Conservation (phyloP, 305 asterid species). For the Nicotiana rustica region DNA sequence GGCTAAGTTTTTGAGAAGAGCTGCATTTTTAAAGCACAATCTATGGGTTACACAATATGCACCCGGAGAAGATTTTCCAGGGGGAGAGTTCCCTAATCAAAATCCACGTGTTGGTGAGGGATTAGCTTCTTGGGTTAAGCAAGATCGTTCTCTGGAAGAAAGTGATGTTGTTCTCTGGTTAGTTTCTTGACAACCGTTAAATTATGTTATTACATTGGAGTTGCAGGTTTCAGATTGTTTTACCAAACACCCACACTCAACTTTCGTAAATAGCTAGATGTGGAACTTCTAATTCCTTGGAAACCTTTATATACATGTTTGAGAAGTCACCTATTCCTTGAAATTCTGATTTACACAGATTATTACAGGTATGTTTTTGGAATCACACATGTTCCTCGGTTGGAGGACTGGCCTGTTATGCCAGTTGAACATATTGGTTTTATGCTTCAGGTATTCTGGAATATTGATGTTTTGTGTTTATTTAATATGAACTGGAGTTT, state of each 20-base stretch:
- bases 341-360: conserved; percentile 28
- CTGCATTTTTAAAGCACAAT: conserved; percentile 91
- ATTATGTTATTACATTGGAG: neutral
- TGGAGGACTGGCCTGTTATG: conserved; percentile 99
- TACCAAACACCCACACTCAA: neutral
- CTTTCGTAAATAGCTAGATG: neutral
- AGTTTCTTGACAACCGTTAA: conserved; percentile 40
- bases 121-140: conserved; percentile 87
- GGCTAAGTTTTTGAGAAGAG: conserved; percentile 92
- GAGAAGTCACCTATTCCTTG: conserved; percentile 26
- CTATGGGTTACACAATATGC: conserved; percentile 95
- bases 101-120: conserved; percentile 99
- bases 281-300: conserved; percentile 24
- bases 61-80: conserved; percentile 90
- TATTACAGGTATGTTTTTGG: conserved; percentile 84
- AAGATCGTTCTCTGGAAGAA: conserved; percentile 85
- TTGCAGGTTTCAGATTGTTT: neutral
- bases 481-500: neutral
- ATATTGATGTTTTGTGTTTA: neutral
- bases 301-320: neutral
- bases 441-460: conserved; percentile 72
- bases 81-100: conserved; percentile 98
- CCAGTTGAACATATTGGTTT: conserved; percentile 96
- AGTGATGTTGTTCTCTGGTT: conserved; percentile 92
- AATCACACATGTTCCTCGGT: conserved; percentile 89